Evolutionary conservation across 73 alveolate genomes (phyloP), one percentile per base, ranked within the genome.

Genomic region (Paramecium bursaria): DNA sequence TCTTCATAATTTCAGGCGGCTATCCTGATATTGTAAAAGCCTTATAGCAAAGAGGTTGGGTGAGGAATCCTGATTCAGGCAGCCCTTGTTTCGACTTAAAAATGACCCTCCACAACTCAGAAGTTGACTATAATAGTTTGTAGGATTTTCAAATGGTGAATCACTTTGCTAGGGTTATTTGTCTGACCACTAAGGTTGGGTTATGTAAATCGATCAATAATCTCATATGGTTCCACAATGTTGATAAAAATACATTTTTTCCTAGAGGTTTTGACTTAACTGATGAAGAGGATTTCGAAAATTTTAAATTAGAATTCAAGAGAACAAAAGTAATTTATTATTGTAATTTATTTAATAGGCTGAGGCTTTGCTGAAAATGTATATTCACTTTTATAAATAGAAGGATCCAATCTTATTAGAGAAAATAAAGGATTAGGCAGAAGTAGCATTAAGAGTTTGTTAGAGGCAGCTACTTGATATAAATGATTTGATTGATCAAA

Each of bases 251-350:
- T 86, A 91, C 97, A 22, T 97, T 97, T 88, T 97, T 88, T 74
- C 99, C 99, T 31, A 86, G 98, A 67, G 94, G 98, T 33, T 95
- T 88, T 87, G 99, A 97, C 85, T 75, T 95, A 48, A 77, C 94
- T 29, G 97, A 94, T 50, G 90, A 90, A 54, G 96, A 92, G 48
- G 98, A 97, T 48, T 75, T 86, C 19, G 98, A 95, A 75, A 98
- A 95, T 85, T 97, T 95, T 75, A 79, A 90, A 19, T 95, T 90
- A 75, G 98, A 97, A 42, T 97, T 95, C 74, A 95, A 97, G 48
- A 88, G 90, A 1, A 85, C 94, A 17, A 95, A 92, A 75, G 99
- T 98, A 30, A 94, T 88, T n/a, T 33, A 90, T 7, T 48, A 86
- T 39, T 79, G 90, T 22, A 90, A 92, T 42, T 21, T 73, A 42